Base-by-base conservation (phyloP, 2,329 filamentous ascomycete genomes). In the Fusarium chlamydosporum region DNA sequence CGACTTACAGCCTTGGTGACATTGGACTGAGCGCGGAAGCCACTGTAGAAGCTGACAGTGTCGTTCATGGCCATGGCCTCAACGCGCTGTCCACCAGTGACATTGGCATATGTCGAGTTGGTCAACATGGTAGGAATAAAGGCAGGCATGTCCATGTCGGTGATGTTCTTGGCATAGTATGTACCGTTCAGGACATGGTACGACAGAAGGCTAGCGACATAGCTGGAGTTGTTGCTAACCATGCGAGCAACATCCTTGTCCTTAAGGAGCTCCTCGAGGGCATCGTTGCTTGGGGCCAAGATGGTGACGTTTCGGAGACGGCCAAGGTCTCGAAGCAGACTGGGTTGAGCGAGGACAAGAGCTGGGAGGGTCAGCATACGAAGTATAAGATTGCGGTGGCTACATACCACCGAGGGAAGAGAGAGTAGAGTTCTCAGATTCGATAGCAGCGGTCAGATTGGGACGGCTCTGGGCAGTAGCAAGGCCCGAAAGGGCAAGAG, bases 171-270 rank as follows among this genome's bases (percentile, higher is more conserved):
- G 7, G 74, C 75, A 27, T 75, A 76, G 23, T 79, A 79, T 1
- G 77, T 82, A 33, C 82, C 83, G 48, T 83, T 81, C 47, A 89
- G 77, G 45, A 89, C 82, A 74, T 90, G 88, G 78, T 90, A 90
- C 31, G 81, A 75, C 7, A 90, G 80, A 37, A 89, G 80, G 26
- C 75, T 75, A 23, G 77, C 74, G 18, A 81, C 73, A 11, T 85
- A 76, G 50, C 77, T 75, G 42, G 75, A 62, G 61, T 83, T 77
- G 4, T 83, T 76, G 7, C 77, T 72, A 5, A 78, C 75, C 65
- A 77, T 80, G 6, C 83, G 70, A 59, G 81, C 80, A 26, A 77
- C 73, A 31, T 83, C 62, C 5, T 78, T 80, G n/a, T 80, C 82
- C 56, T 80, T 82, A 20, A 80, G 79, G 53, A 87, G 84, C 38